Evolutionary conservation across 2,329 filamentous ascomycete species (phyloP).

Genomic region (Microascus cirrosus): DNA sequence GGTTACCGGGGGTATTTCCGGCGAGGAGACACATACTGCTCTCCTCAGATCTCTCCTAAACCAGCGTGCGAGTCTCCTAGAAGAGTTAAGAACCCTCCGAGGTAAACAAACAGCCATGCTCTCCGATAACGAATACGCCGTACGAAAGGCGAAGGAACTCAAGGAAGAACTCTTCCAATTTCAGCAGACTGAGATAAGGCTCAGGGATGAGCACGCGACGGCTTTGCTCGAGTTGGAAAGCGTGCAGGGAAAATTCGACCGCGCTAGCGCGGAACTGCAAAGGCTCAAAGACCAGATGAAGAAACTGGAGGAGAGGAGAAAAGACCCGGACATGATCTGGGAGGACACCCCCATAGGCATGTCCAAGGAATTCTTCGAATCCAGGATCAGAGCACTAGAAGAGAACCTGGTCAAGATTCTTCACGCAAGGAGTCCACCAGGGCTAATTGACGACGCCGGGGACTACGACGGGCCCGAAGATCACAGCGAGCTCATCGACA

Average conservation of each 20-base stretch:
- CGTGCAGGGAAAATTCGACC: not conserved
- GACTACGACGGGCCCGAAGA: not conserved
- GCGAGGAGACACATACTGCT: not conserved
- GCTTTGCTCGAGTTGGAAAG: not conserved
- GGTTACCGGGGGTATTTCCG: not conserved
- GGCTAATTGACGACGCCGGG: not conserved
- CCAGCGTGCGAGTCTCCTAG: not conserved
- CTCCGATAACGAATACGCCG: not conserved
- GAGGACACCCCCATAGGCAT: not conserved
- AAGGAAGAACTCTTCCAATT: not conserved
- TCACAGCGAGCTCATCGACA: not conserved
- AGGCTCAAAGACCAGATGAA: not conserved
- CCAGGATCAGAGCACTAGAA: not conserved
- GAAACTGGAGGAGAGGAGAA: not conserved
- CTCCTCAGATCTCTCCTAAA: not conserved
- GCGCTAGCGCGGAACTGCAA: not conserved
- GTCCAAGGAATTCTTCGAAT: not conserved
- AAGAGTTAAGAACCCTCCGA: not conserved
- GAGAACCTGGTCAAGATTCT: not conserved
- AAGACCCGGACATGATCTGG: not conserved
- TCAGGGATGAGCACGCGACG: not conserved
- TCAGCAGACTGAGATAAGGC: not conserved
- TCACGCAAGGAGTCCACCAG: not conserved
- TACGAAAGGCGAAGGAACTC: not conserved
- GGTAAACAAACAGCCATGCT: not conserved